A percentile compares a stretch with the other conserved stretches of the same genome.
These are phyloP conservation scores for Phytophthora syringae DNA, from an alignment of 352 stramenopile species.

Conservation along the genomic window DNA sequence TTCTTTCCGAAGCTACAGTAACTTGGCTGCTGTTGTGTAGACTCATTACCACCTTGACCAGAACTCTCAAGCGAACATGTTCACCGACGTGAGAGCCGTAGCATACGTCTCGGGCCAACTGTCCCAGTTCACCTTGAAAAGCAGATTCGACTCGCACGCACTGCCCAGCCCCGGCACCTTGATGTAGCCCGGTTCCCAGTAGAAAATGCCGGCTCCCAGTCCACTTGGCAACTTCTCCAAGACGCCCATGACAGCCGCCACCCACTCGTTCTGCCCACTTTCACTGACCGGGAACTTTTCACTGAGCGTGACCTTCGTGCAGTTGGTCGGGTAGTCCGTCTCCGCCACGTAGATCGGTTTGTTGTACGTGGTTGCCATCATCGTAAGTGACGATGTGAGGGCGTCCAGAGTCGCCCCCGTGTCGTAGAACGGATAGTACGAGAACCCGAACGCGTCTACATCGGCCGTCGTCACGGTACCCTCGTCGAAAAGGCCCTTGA, in stretches of 20 bases:
- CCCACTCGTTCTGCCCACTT: slow-evolving; percentile 36
- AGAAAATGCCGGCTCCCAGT: slow-evolving; percentile 40
- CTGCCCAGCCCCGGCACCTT: slow-evolving; percentile 34
- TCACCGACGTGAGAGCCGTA: slow-evolving; percentile 30
- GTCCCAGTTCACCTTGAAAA: slow-evolving; percentile 43
- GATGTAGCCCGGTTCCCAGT: slow-evolving; percentile 46
- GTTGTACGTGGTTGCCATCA: slow-evolving; percentile 36
- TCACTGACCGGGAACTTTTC: slow-evolving; percentile 30
- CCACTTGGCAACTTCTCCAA: slow-evolving; percentile 30
- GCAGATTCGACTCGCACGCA: slow-evolving; percentile 33
- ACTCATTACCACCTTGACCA: no score
- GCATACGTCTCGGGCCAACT: slow-evolving; percentile 29
- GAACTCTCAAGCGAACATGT: no score
- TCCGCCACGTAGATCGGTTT: slow-evolving; percentile 43
- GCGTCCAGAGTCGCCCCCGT: slow-evolving; percentile 33
- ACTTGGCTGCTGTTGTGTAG: no score
- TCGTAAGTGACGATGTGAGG: slow-evolving; percentile 32
- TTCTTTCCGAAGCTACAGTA: no score
- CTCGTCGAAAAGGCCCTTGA: slow-evolving; percentile 36
- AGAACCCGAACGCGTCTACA: slow-evolving; percentile 42
- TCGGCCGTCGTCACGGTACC: slow-evolving; percentile 32
- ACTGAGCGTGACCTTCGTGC: slow-evolving; percentile 34
- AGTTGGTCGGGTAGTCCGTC: slow-evolving; percentile 41
- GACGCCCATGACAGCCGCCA: slow-evolving; percentile 32
- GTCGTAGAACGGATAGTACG: slow-evolving; percentile 42